Percentiles rank a stretch among this genome's conserved stretches.
These are phyloP conservation scores for Xerophyta viscosa DNA, from an alignment of 106 monocot species.

Conservation along the genomic window DNA sequence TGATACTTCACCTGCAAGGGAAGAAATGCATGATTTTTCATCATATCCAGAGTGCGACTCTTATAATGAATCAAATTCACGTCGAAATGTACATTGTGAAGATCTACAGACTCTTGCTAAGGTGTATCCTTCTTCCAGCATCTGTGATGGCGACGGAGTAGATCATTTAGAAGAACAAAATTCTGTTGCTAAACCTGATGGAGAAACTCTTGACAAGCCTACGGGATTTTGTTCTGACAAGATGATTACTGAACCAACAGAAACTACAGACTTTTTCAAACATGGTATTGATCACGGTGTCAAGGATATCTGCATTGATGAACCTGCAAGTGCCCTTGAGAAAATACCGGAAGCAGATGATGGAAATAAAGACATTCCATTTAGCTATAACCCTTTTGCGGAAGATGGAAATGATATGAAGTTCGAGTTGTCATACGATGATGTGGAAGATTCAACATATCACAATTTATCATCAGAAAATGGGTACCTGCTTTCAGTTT, in stretches of 20 bases:
- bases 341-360: conserved; percentile 19
- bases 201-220: conserved; percentile 2
- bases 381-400: not conserved
- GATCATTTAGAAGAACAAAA: conserved; percentile 6
- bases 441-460: conserved; percentile 6
- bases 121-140: not conserved
- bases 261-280: conserved; percentile 25
- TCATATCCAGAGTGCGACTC: not conserved
- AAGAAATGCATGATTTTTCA: not conserved
- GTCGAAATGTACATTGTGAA: not conserved
- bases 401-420: not conserved
- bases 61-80: not conserved
- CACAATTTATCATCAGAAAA: conserved; percentile 1
- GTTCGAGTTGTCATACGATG: too few species aligned
- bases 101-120: not conserved
- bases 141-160: not conserved
- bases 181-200: conserved; percentile 4
- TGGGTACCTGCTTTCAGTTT: conserved; percentile 1
- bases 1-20: not conserved
- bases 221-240: conserved; percentile 25
- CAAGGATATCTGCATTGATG: conserved; percentile 75
- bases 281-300: conserved; percentile 21
- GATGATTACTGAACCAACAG: conserved; percentile 29
- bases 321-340: conserved; percentile 18
- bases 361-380: not conserved